Conservation (phyloP, 352 stramenopile genomes). For the Pythium plurisporium region DNA sequence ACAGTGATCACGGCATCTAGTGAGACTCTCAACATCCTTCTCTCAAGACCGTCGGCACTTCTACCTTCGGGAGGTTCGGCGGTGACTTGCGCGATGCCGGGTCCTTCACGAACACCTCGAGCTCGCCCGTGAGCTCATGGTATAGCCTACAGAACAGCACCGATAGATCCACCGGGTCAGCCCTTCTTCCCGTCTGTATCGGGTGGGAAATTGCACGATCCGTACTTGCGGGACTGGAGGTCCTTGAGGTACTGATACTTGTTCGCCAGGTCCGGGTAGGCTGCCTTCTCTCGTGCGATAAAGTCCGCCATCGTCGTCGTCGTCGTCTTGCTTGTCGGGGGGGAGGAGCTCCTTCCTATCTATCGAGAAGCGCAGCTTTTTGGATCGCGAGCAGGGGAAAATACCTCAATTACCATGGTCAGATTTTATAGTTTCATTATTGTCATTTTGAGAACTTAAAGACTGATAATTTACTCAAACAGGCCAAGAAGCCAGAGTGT, state of each 20-base stretch:
- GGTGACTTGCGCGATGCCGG: constrained; percentile 54
- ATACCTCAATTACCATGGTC: neutral
- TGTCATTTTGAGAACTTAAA: neutral
- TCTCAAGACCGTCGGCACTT: neutral
- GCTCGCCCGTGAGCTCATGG: constrained; percentile 95
- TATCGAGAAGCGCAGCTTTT: neutral
- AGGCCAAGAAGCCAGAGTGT: too few relatives aligned
- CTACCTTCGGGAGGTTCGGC: constrained; percentile 44
- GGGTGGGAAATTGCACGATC: neutral
- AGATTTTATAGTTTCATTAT: neutral
- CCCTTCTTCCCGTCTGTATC: too few relatives aligned
- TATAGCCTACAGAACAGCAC: constrained; percentile 85
- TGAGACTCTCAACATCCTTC: too few relatives aligned
- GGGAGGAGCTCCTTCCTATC: neutral
- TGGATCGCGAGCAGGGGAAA: constrained; percentile 13
- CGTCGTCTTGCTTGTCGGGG: neutral
- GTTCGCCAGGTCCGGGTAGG: constrained; percentile 90
- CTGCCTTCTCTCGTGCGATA: constrained; percentile 79
- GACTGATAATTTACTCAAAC: neutral
- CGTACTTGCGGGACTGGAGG: constrained; percentile 86
- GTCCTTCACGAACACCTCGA: constrained; percentile 91
- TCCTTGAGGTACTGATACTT: constrained; percentile 90
- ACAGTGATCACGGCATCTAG: too few relatives aligned
- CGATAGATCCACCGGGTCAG: too few relatives aligned
- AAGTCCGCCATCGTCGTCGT: constrained; percentile 49